A percentile compares a stretch with the other conserved stretches of the same genome.
These are phyloP conservation scores for Rhynchosporium secalis DNA, from an alignment of 2,329 filamentous ascomycete species.

Conservation along the genomic window DNA sequence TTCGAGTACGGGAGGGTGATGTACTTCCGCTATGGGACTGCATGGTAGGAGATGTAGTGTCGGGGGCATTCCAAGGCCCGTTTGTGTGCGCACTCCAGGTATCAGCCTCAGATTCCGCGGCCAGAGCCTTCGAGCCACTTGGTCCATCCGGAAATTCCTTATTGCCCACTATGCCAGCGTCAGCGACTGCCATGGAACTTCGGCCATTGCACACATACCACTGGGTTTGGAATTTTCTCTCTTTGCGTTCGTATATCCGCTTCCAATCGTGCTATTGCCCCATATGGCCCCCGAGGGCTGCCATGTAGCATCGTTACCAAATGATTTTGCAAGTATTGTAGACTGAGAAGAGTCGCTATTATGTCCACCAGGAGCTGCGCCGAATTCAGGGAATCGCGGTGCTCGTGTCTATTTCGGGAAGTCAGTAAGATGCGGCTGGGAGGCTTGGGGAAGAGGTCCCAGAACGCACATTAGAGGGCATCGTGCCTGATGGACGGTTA, in stretches of 20 bases:
- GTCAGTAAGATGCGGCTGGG: conserved; percentile 32
- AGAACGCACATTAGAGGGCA: conserved; percentile 45
- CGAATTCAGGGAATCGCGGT: conserved; percentile 45
- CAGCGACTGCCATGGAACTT: conserved; percentile 27
- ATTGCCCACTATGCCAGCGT: conserved; percentile 38
- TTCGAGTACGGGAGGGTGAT: conserved; percentile 59
- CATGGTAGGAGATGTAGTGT: conserved; percentile 47
- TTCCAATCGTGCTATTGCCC: conserved; percentile 48
- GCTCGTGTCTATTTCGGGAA: conserved; percentile 33
- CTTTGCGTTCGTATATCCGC: conserved; percentile 48
- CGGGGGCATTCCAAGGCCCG: conserved; percentile 59
- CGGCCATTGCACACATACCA: conserved; percentile 45
- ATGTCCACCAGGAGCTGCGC: conserved; percentile 35
- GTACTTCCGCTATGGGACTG: conserved; percentile 50
- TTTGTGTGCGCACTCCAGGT: conserved; percentile 55
- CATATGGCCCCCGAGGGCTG: conserved; percentile 50
- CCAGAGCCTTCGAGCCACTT: conserved; percentile 68
- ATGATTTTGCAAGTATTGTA: conserved; percentile 45
- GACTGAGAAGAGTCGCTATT: conserved; percentile 42
- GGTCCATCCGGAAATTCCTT: conserved; percentile 52
- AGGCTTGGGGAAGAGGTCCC: conserved; percentile 30
- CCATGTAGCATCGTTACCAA: conserved; percentile 44
- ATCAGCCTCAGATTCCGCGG: conserved; percentile 68
- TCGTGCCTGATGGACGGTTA: conserved; percentile 40
- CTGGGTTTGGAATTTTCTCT: conserved; percentile 48